A percentile compares a stretch with the other conserved stretches of the same genome.
These are phyloP conservation scores for Rhexocercosporidium sp. DNA, from an alignment of 2,329 filamentous ascomycete genomes.

Conservation along the genomic window DNA sequence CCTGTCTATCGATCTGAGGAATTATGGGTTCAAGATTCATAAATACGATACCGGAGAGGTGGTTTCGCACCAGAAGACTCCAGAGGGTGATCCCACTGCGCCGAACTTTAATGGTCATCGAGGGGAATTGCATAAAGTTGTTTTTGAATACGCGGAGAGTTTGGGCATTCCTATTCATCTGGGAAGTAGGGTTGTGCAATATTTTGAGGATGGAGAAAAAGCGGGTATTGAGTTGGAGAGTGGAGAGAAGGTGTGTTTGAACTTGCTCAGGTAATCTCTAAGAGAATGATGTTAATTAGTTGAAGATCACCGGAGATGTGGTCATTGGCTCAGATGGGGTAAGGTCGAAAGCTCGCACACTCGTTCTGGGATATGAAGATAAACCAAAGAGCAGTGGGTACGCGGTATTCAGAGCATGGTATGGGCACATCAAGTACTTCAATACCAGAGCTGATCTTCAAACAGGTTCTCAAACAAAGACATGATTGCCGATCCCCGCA, in stretches of 20 bases:
- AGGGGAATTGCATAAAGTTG: slow-evolving; percentile 59
- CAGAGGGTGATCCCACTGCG: slow-evolving; percentile 38
- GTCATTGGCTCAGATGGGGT: slow-evolving; percentile 62
- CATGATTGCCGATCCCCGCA: slow-evolving; percentile 42
- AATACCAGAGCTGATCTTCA: neutral
- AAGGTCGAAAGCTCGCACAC: slow-evolving; percentile 55
- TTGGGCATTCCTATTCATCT: slow-evolving; percentile 59
- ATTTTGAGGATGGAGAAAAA: slow-evolving; percentile 53
- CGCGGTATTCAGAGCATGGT: slow-evolving; percentile 58
- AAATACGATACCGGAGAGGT: slow-evolving; percentile 43
- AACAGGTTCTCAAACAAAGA: slow-evolving; percentile 52
- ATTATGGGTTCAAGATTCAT: slow-evolving; percentile 56
- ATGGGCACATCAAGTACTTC: neutral
- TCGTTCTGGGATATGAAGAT: slow-evolving; percentile 57
- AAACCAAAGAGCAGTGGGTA: slow-evolving; percentile 57
- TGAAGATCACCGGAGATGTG: slow-evolving; percentile 48
- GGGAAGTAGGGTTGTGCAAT: slow-evolving; percentile 54
- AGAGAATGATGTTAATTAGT: slow-evolving; percentile 22
- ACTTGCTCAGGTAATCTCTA: neutral
- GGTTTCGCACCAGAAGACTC: slow-evolving; percentile 49
- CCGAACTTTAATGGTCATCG: slow-evolving; percentile 53
- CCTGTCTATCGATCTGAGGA: slow-evolving; percentile 30
- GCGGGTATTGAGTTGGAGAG: slow-evolving; percentile 52
- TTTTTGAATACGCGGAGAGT: slow-evolving; percentile 55
- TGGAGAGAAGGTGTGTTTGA: slow-evolving; percentile 30